phyloP scores from a whole-genome alignment of 2,329 filamentous ascomycete genomes.

The Teratosphaeria gauchensis region DNA sequence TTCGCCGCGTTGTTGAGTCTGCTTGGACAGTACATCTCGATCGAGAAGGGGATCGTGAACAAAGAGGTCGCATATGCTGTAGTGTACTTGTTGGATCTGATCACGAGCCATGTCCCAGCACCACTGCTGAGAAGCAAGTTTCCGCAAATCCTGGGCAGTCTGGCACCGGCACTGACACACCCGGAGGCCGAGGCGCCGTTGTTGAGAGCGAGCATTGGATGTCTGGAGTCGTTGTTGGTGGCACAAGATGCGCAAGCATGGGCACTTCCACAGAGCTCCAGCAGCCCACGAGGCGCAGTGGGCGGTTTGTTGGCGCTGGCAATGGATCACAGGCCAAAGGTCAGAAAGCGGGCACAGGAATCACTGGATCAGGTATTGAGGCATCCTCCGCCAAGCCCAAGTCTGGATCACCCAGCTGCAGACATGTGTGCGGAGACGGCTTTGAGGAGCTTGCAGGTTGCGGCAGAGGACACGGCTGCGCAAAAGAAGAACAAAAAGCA shows the following conservation, averaged over 20 bases:
- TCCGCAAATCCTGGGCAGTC: constrained; percentile 76
- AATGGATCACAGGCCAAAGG: constrained; percentile 82
- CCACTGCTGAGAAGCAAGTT: constrained; percentile 90
- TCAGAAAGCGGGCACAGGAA: constrained; percentile 86
- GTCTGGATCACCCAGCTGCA: constrained; percentile 84
- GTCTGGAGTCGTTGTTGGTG: constrained; percentile 79
- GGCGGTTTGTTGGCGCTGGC: constrained; percentile 77
- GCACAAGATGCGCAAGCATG: constrained; percentile 82
- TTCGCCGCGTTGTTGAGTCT: constrained; percentile 91
- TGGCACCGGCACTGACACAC: constrained; percentile 74
- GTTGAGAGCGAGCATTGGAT: constrained; percentile 79
- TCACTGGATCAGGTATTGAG: constrained; percentile 74
- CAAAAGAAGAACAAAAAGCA: constrained; percentile 51
- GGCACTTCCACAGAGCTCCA: constrained; percentile 73
- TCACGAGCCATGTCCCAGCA: constrained; percentile 75
- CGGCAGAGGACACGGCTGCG: constrained; percentile 63
- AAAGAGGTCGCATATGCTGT: constrained; percentile 76
- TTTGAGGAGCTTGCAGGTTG: constrained; percentile 66
- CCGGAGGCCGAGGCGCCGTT: constrained; percentile 79
- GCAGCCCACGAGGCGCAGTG: constrained; percentile 77
- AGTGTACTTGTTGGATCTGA: constrained; percentile 89
- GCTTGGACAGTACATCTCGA: constrained; percentile 64
- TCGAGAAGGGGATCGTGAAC: constrained; percentile 55
- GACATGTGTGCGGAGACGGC: constrained; percentile 94
- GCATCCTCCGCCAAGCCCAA: constrained; percentile 80